Evolutionary conservation across 768 basidiomycete genomes (phyloP).

Genomic region (Mycena sanguinolenta): DNA sequence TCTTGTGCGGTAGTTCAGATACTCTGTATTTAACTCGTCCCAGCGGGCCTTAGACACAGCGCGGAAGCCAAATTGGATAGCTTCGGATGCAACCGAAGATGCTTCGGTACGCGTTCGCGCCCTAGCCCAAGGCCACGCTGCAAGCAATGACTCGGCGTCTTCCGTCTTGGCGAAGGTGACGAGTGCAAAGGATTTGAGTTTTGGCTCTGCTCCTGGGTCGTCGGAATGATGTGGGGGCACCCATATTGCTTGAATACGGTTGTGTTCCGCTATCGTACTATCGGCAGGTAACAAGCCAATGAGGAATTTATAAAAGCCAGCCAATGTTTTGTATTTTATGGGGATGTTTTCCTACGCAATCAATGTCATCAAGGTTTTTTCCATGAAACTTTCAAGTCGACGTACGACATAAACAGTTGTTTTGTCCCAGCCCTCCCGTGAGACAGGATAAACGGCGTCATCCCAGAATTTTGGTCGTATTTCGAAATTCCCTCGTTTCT

Average conservation of each 20-base stretch:
- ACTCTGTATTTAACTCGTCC: constrained; percentile 77
- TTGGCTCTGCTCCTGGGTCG: constrained; percentile 63
- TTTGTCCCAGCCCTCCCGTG: constrained; percentile 63
- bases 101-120: constrained; percentile 1
- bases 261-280: constrained; percentile 12
- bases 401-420: constrained; percentile 78
- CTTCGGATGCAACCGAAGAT: constrained; percentile 50
- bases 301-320: constrained; percentile 64
- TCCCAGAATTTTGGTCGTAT: constrained; percentile 38
- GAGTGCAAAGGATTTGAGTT: constrained; percentile 83
- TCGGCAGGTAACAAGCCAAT: constrained; percentile 47
- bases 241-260: constrained; percentile 63
- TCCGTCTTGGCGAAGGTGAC: constrained; percentile 62
- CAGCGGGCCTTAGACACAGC: constrained; percentile 69
- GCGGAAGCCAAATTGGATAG: constrained; percentile 71
- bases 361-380: constrained; percentile 10
- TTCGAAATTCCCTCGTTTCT: constrained; percentile 39
- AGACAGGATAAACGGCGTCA: constrained; percentile 72
- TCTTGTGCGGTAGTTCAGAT: constrained; percentile 69
- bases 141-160: constrained; percentile 58
- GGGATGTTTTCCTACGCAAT: constrained; percentile 78
- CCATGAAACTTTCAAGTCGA: constrained; percentile 17
- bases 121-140: constrained; percentile 74
- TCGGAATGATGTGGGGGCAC: constrained; percentile 78
- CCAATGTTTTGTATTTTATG: constrained; percentile 60